phyloP scores from a whole-genome alignment of 106 monocot genomes.

The Iris macrosiphon region DNA sequence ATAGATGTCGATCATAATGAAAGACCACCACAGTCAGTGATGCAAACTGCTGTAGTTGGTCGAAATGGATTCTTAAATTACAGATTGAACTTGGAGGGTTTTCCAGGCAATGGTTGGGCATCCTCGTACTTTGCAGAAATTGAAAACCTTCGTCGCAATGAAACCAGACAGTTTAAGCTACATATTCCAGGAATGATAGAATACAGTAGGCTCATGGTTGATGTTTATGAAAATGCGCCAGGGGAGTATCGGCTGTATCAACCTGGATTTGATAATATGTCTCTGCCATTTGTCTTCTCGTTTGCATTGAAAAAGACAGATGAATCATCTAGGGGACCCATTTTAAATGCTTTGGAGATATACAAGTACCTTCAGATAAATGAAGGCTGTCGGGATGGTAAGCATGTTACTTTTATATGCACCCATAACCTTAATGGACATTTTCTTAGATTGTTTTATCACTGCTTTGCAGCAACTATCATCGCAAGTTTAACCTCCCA shows the following conservation, averaged over 20 bases:
- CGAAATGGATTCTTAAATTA: conserved; percentile 82
- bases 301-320: conserved; percentile 88
- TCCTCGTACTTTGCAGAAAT: conserved; percentile 92
- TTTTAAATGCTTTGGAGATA: conserved; percentile 95
- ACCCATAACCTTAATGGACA: too few relatives aligned
- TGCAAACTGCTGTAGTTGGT: conserved; percentile 95
- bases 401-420: neutral
- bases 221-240: conserved; percentile 96
- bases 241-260: conserved; percentile 82
- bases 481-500: conserved; percentile 58
- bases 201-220: conserved; percentile 52
- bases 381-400: conserved; percentile 88
- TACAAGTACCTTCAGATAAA: conserved; percentile 69
- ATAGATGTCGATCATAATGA: conserved; percentile 51
- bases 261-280: conserved; percentile 74
- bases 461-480: conserved; percentile 28
- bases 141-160: conserved; percentile 52
- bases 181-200: conserved; percentile 61
- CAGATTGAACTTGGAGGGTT: conserved; percentile 69
- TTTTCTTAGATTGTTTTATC: neutral
- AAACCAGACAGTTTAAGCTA: conserved; percentile 85
- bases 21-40: conserved; percentile 73
- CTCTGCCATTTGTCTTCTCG: conserved; percentile 81
- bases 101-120: conserved; percentile 90
- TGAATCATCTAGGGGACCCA: conserved; percentile 86